Evolutionary conservation across 1,284 basidiomycete species (phyloP).

Genomic region (Ceratobasidium sp.): DNA sequence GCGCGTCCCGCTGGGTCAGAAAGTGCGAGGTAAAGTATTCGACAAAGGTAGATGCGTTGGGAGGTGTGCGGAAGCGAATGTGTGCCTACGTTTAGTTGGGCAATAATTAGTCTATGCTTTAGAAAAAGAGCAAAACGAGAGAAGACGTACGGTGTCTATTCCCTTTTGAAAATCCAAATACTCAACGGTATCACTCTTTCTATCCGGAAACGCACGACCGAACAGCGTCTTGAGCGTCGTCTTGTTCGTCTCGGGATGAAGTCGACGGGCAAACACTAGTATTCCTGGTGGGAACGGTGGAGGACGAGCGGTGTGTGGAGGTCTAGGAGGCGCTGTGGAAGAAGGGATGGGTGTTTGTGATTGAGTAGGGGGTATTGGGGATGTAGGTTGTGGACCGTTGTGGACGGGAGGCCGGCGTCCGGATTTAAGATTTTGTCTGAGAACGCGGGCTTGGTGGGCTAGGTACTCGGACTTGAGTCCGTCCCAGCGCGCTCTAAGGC

Average conservation of each 20-base stretch:
- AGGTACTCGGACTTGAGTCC: slow-evolving; percentile 73
- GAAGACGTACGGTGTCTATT: slow-evolving; percentile 71
- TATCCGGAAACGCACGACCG: slow-evolving; percentile 58
- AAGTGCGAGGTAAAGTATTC: slow-evolving; percentile 61
- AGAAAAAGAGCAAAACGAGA: not conserved
- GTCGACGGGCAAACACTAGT: slow-evolving; percentile 74
- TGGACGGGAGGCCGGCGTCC: not conserved
- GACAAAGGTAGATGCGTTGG: slow-evolving; percentile 63
- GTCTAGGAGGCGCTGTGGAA: not conserved
- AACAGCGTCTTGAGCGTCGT: slow-evolving; percentile 77
- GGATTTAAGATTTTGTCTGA: not conserved
- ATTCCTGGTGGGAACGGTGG: slow-evolving; percentile 71
- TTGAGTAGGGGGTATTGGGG: not conserved
- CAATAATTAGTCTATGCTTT: slow-evolving; percentile 1
- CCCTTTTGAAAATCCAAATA: slow-evolving; percentile 83
- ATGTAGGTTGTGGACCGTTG: not conserved
- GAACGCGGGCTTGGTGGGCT: slow-evolving; percentile 61
- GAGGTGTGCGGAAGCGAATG: slow-evolving; percentile 72
- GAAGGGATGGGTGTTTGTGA: not conserved
- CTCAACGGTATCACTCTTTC: slow-evolving; percentile 63
- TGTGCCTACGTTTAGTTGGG: slow-evolving; percentile 66
- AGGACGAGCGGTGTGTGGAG: not conserved
- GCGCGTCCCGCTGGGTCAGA: slow-evolving; percentile 63
- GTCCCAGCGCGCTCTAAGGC: slow-evolving; percentile 70
- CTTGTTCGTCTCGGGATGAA: slow-evolving; percentile 80